A percentile compares a stretch with the other conserved stretches of the same genome.
Evolutionary conservation across 2,329 filamentous ascomycete species (phyloP).

Genomic region (Cytospora leucostoma): DNA sequence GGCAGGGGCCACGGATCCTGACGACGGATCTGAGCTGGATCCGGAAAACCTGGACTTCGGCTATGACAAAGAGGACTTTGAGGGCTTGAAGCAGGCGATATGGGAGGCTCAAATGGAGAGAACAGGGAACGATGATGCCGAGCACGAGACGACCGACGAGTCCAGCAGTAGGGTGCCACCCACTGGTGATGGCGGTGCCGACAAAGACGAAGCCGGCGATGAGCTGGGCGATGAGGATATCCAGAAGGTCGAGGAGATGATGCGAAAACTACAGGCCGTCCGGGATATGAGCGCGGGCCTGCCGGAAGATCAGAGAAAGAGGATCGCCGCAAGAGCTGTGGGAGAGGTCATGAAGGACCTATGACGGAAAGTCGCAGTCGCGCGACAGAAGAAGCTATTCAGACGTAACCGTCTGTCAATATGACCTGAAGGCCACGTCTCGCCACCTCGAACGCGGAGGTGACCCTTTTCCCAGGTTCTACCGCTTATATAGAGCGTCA

Average conservation of each 20-base stretch:
- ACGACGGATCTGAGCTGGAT: conserved; percentile 42
- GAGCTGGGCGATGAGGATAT: conserved; percentile 53
- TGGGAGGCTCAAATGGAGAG: conserved; percentile 43
- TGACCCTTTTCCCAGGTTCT: neutral
- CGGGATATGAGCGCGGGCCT: conserved; percentile 61
- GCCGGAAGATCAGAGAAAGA: conserved; percentile 61
- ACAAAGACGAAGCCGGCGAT: conserved; percentile 39
- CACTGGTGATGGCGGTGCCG: conserved; percentile 27
- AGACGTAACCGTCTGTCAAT: neutral
- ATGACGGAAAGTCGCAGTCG: conserved; percentile 32
- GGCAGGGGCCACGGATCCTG: conserved; percentile 32
- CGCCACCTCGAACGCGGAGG: neutral
- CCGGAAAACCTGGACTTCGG: conserved; percentile 54
- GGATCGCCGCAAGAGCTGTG: conserved; percentile 62
- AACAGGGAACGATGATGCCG: conserved; percentile 29
- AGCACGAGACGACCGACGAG: conserved; percentile 4
- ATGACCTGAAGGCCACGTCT: neutral
- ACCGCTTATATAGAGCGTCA: neutral
- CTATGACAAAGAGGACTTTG: conserved; percentile 55
- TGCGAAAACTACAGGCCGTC: conserved; percentile 64
- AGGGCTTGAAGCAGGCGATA: conserved; percentile 54
- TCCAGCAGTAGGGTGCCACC: neutral
- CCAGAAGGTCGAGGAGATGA: conserved; percentile 62
- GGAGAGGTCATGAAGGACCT: conserved; percentile 65
- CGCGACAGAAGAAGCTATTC: neutral